Conservation (phyloP, 768 basidiomycete genomes). For the Cyathus striatus region DNA sequence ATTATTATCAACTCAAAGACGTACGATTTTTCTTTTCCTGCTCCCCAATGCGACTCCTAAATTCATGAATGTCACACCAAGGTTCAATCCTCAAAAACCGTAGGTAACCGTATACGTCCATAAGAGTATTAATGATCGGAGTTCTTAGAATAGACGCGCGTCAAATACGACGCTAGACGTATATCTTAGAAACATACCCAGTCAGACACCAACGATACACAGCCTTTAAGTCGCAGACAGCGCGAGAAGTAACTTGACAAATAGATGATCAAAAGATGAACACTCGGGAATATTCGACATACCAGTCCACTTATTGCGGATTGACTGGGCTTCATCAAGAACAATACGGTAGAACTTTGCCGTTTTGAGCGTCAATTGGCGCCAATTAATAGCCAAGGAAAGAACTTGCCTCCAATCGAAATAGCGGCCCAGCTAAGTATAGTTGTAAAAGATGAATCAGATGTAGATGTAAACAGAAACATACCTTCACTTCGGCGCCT, state of each 20-base stretch:
- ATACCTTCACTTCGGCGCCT: not conserved
- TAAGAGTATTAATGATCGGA: conserved; percentile 57
- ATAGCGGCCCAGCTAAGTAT: not conserved
- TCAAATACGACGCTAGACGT: not conserved
- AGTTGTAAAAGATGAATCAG: not conserved
- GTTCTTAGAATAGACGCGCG: conserved; percentile 29
- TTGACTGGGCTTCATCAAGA: conserved; percentile 53
- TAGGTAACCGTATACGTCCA: conserved; percentile 47
- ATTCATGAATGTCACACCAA: conserved; percentile 42
- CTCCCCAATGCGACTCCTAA: conserved; percentile 28
- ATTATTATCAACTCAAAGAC: conserved; percentile 13
- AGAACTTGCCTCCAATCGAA: not conserved
- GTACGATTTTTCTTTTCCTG: conserved; percentile 49
- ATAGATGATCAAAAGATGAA: not conserved
- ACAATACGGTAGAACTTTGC: conserved; percentile 53
- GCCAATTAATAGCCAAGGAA: not conserved
- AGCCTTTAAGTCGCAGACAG: conserved; percentile 46
- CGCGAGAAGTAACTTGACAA: conserved; percentile 27
- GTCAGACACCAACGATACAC: conserved; percentile 66
- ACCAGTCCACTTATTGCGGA: conserved; percentile 47
- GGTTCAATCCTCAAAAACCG: conserved; percentile 40
- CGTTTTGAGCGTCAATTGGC: not conserved
- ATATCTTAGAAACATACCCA: conserved; percentile 30
- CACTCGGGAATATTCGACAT: conserved; percentile 10
- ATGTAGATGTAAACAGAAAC: too few species aligned